phyloP scores from a whole-genome alignment of 345 rosid species.

The Boechera retrofracta region DNA sequence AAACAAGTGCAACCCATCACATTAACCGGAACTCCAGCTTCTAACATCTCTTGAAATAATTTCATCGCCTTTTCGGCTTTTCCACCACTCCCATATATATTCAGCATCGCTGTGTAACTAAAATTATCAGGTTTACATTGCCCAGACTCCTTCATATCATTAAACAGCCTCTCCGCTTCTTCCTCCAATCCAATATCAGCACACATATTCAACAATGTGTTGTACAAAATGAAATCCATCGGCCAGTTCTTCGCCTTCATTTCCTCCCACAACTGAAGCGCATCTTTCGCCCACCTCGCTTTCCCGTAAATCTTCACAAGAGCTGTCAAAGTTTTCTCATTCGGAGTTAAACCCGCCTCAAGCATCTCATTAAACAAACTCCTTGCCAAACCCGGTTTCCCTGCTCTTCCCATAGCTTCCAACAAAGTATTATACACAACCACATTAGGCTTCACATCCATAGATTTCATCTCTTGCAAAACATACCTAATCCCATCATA shows the following conservation, averaged over 20 bases:
- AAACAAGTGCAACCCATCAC: conserved; percentile 95
- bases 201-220: conserved; percentile 89
- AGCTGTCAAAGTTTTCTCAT: conserved; percentile 81
- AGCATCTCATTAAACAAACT: conserved; percentile 82
- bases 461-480: conserved; percentile 77
- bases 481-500: conserved; percentile 95
- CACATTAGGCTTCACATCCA: conserved; percentile 80
- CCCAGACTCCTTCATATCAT: conserved; percentile 74
- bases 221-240: conserved; percentile 78
- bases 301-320: conserved; percentile 87
- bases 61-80: conserved; percentile 73
- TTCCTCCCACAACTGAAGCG: conserved; percentile 76
- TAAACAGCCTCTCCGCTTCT: conserved; percentile 81
- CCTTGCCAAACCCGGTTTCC: conserved; percentile 89
- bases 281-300: conserved; percentile 91
- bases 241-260: conserved; percentile 80
- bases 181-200: conserved; percentile 87
- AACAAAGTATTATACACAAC: conserved; percentile 84
- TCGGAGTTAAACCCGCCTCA: conserved; percentile 69
- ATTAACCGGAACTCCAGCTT: conserved; percentile 61
- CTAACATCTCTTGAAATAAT: conserved; percentile 70
- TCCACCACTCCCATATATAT: conserved; percentile 78
- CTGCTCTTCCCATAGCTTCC: conserved; percentile 88
- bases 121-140: conserved; percentile 71
- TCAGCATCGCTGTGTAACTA: conserved; percentile 90